These are phyloP conservation scores for Poa annua DNA, from an alignment of 176 grass and related monocot genomes.

Conservation along the genomic window DNA sequence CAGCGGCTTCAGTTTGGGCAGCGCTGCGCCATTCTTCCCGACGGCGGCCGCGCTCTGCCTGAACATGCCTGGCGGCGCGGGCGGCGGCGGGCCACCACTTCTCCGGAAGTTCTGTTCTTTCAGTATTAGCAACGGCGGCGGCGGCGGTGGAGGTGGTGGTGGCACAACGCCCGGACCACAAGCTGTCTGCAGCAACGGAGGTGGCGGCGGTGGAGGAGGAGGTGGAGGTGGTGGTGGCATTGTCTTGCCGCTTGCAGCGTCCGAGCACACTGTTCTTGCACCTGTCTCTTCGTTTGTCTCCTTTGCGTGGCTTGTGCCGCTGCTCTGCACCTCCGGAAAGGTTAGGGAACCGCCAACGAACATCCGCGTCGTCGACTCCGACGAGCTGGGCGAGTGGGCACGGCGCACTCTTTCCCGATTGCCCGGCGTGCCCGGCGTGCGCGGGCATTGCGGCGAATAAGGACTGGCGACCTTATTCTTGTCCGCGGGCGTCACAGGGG, in stretches of 20 bases:
- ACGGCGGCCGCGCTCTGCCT: conserved; percentile 32
- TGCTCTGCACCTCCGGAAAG: conserved; percentile 28
- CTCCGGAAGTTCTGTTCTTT: conserved; percentile 31
- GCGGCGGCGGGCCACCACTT: conserved; percentile 44
- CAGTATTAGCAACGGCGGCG: conserved; percentile 30
- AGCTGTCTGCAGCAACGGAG: conserved; percentile 26
- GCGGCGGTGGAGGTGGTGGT: conserved; percentile 45
- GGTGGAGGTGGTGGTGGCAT: conserved; percentile 15
- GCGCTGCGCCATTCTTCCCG: conserved; percentile 55
- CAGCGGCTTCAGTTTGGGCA: conserved; percentile 93
- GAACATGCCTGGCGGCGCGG: conserved; percentile 40
- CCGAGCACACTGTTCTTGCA: neutral
- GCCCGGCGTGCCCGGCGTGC: conserved; percentile 51
- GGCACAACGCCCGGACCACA: neutral
- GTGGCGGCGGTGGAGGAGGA: conserved; percentile 45
- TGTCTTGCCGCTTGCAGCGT: neutral
- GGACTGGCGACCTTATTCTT: neutral
- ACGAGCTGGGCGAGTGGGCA: conserved; percentile 38
- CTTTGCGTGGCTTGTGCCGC: neutral
- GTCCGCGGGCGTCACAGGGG: conserved; percentile 42
- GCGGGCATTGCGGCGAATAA: conserved; percentile 35
- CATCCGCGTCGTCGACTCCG: conserved; percentile 20
- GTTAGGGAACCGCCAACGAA: conserved; percentile 17
- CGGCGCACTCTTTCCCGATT: conserved; percentile 22
- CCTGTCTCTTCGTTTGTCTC: conserved; percentile 22